phyloP scores from a whole-genome alignment of 495 filamentous ascomycete species.

The Hypoxylon cercidicola region DNA sequence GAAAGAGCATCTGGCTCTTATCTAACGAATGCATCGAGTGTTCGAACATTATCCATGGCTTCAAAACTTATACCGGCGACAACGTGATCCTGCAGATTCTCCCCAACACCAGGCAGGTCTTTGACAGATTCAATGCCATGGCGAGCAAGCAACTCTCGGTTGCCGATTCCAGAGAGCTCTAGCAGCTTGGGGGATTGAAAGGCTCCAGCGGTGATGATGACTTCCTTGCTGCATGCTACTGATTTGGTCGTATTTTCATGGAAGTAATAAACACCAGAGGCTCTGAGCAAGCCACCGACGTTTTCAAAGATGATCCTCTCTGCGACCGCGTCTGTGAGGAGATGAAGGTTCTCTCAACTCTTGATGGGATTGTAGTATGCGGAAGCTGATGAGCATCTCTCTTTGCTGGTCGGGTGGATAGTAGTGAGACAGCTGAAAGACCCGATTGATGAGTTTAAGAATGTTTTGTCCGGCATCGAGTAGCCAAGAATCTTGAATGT shows the following conservation, averaged over 20 bases:
- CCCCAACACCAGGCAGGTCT: constrained; percentile 59
- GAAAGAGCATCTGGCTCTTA: constrained; percentile 67
- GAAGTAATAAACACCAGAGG: neutral
- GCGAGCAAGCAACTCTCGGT: constrained; percentile 50
- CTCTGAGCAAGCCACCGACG: neutral
- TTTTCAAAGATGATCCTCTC: neutral
- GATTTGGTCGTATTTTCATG: neutral
- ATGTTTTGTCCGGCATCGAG: neutral
- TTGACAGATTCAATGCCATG: constrained; percentile 57
- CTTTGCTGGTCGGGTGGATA: neutral
- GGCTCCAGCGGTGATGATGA: constrained; percentile 61
- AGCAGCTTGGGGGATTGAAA: constrained; percentile 64
- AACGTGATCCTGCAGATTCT: constrained; percentile 55
- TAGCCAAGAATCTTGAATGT: neutral
- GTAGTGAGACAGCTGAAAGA: neutral
- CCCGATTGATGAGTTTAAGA: neutral
- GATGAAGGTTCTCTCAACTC: neutral
- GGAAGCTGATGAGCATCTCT: constrained; percentile 1
- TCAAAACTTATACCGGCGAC: constrained; percentile 17
- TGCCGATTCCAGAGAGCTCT: constrained; percentile 66
- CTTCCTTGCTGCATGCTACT: constrained; percentile 50
- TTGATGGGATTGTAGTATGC: neutral
- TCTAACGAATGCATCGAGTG: constrained; percentile 77
- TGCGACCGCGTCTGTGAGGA: neutral
- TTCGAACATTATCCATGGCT: constrained; percentile 60